These are phyloP conservation scores for Fusarium luffae DNA, from an alignment of 2,329 filamentous ascomycete species.

Conservation along the genomic window DNA sequence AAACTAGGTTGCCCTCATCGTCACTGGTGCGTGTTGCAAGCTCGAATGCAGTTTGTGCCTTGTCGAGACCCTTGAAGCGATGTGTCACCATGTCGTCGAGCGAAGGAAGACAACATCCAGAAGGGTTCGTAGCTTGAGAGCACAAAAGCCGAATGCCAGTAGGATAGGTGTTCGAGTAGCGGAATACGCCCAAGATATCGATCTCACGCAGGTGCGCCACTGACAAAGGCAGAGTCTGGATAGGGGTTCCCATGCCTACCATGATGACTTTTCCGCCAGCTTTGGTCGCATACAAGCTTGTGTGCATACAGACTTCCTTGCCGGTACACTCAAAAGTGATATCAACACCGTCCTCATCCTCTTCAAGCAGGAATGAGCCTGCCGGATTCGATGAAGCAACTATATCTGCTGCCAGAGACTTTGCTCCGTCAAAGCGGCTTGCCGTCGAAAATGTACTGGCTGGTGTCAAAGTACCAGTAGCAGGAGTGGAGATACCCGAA, in stretches of 20 bases:
- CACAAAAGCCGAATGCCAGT: constrained; percentile 73
- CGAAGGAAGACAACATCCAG: constrained; percentile 64
- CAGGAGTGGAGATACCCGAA: constrained; percentile 62
- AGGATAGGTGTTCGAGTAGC: constrained; percentile 80
- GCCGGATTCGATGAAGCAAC: constrained; percentile 54
- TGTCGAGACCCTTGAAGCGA: constrained; percentile 72
- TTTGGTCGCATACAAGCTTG: constrained; percentile 76
- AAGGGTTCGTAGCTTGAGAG: constrained; percentile 54
- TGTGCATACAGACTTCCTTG: constrained; percentile 79
- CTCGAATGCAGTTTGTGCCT: constrained; percentile 73
- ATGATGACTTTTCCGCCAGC: constrained; percentile 79
- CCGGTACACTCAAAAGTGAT: constrained; percentile 82
- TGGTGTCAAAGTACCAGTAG: constrained; percentile 54
- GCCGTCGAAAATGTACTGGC: constrained; percentile 59
- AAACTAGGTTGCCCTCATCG: constrained; percentile 72
- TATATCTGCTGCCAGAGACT: constrained; percentile 61
- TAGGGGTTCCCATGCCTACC: constrained; percentile 82
- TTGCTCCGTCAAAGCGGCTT: constrained; percentile 63
- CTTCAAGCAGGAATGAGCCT: constrained; percentile 53
- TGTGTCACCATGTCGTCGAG: constrained; percentile 80
- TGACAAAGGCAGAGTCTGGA: constrained; percentile 78
- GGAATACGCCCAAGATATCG: constrained; percentile 81
- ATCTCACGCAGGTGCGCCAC: constrained; percentile 79
- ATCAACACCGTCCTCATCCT: constrained; percentile 75
- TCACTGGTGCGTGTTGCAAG: constrained; percentile 76